Percentiles rank a stretch among this genome's conserved stretches.
Conservation (phyloP, 2,329 filamentous ascomycete species). For the Bipolaris victoriae region DNA sequence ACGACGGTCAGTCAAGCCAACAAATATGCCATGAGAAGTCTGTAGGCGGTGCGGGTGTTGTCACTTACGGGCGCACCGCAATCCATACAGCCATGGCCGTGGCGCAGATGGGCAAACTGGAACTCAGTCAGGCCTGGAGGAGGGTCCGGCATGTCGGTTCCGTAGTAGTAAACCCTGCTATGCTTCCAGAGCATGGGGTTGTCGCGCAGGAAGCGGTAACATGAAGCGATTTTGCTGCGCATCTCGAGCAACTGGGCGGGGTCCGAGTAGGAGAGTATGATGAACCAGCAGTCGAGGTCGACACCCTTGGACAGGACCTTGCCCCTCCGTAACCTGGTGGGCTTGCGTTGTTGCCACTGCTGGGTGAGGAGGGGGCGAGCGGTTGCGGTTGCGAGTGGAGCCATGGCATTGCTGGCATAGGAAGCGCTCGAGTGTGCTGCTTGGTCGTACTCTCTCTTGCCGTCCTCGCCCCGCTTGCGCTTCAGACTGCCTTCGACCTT, state of each 20-base stretch:
- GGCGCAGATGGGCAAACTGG: conserved; percentile 49
- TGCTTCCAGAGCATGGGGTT: conserved; percentile 49
- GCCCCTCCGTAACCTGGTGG: conserved; percentile 36
- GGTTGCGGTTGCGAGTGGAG: conserved; percentile 10
- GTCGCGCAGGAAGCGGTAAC: conserved; percentile 43
- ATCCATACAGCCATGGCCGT: conserved; percentile 50
- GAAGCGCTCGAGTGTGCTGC: conserved; percentile 3
- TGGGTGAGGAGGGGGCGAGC: conserved; percentile 25
- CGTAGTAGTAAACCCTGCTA: conserved; percentile 44
- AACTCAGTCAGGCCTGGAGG: conserved; percentile 47
- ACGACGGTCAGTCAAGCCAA: background rate
- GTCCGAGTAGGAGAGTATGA: conserved; percentile 44
- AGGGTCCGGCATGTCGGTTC: conserved; percentile 42
- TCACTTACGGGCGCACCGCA: conserved; percentile 35
- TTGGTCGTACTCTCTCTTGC: conserved; percentile 12
- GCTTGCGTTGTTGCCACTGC: conserved; percentile 34
- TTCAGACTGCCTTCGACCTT: conserved; percentile 37
- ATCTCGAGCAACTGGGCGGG: conserved; percentile 45
- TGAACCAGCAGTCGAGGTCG: conserved; percentile 45
- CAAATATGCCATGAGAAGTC: background rate
- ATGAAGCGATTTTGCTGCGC: conserved; percentile 44
- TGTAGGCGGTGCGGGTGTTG: too few species aligned
- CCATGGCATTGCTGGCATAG: conserved; percentile 13
- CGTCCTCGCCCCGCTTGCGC: conserved; percentile 32
- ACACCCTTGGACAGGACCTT: conserved; percentile 36